Conservation (phyloP, 2,329 filamentous ascomycete species). For the Cylindrodendrum hubeiense region DNA sequence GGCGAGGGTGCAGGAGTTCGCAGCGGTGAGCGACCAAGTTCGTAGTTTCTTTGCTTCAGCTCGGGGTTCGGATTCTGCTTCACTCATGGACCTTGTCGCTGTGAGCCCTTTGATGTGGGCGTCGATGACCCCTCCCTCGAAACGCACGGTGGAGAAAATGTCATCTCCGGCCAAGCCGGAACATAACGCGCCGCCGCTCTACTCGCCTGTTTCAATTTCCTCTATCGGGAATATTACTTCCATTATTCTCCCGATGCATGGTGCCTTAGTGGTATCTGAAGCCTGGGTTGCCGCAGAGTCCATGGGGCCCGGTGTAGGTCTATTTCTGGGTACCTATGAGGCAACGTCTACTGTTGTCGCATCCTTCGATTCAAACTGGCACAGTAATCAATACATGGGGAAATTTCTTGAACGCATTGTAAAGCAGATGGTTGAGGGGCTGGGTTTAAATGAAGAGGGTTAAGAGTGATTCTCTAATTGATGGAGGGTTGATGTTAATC, state of each 20-base stretch:
- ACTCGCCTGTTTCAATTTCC: background rate
- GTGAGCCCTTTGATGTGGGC: no score
- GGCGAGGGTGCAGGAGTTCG: no score
- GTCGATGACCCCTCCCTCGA: no score
- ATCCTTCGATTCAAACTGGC: background rate
- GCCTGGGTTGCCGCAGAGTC: background rate
- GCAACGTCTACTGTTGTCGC: background rate
- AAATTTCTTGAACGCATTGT: background rate
- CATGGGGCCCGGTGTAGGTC: background rate
- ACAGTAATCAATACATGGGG: background rate
- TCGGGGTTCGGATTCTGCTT: no score
- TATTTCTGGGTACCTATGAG: background rate
- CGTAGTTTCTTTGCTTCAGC: no score
- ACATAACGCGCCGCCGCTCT: no score
- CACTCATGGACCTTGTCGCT: no score
- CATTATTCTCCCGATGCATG: background rate
- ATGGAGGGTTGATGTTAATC: background rate
- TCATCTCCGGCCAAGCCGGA: no score
- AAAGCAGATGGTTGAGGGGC: background rate
- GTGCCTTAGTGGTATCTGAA: background rate
- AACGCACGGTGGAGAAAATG: no score
- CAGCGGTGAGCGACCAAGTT: no score
- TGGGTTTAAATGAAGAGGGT: background rate
- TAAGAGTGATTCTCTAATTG: background rate
- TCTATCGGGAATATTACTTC: background rate